These are phyloP conservation scores for Leucaena leucocephala DNA, from an alignment of 306 rosid species.

Conservation along the genomic window DNA sequence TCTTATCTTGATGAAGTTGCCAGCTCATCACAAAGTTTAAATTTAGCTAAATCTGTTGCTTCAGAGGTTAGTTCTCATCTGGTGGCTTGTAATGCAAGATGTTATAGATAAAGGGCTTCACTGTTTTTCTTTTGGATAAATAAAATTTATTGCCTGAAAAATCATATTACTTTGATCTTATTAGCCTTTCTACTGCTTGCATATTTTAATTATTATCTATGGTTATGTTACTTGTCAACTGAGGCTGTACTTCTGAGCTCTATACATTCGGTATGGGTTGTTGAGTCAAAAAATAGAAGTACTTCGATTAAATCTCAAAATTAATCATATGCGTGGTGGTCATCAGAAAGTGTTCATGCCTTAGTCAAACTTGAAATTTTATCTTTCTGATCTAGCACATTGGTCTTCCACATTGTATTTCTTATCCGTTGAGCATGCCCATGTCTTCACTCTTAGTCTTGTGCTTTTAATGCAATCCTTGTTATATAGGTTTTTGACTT, in stretches of 20 bases:
- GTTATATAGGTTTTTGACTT: conserved; percentile 60
- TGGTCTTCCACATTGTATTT: conserved; percentile 15
- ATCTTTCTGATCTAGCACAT: neutral
- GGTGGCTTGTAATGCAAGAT: conserved; percentile 18
- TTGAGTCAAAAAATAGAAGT: conserved; percentile 25
- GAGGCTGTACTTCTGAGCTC: conserved; percentile 5
- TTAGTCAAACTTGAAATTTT: conserved; percentile 10
- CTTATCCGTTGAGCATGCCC: conserved; percentile 9
- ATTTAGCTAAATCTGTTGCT: conserved; percentile 85
- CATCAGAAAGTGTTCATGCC: conserved; percentile 24
- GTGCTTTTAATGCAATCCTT: conserved; percentile 27
- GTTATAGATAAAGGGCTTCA: conserved; percentile 6
- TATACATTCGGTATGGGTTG: neutral
- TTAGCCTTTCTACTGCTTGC: neutral
- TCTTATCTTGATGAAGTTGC: conserved; percentile 90
- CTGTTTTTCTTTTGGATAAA: neutral
- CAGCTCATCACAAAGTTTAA: conserved; percentile 61
- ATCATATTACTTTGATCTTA: conserved; percentile 25
- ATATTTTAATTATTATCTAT: conserved; percentile 7
- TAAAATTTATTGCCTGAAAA: conserved; percentile 28
- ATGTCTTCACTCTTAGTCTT: conserved; percentile 23
- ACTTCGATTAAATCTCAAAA: conserved; percentile 17
- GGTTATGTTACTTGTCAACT: neutral
- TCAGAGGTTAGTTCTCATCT: conserved; percentile 60
- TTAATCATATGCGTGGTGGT: conserved; percentile 22